Base-by-base conservation (phyloP, 2,329 filamentous ascomycete species). In the Chaetomium strumarium region DNA sequence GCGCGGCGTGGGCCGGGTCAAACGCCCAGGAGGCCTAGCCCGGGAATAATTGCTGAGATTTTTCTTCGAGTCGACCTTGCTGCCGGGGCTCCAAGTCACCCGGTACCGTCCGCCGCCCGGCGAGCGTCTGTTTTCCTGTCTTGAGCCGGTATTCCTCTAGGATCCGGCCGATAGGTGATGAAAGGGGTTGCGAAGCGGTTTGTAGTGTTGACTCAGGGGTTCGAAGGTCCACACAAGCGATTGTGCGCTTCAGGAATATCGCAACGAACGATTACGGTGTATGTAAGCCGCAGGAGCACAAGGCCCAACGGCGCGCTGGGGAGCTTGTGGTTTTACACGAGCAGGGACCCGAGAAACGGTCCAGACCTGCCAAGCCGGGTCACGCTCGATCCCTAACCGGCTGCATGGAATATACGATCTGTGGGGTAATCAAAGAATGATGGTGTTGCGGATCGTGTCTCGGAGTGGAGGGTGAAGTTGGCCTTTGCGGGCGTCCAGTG, bases 361-460 rank as follows among this genome's bases (percentile, higher is more conserved):
- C 46, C 30, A 52, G 62, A 60, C 61, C 62, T 52, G 50, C 50
- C 44, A 62, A 61, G 60, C 50, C 51, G 55, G 53, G 56, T 50
- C 51, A 46, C 46, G 44, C 36, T 44, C 38, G 31, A 48, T 43
- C 13, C 14, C 52, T 29, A 29, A 10, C 51, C 48, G 49, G 46
- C 44, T 47, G 51, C 53, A 54, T 46, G 48, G 50, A 43, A 48
- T 42, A 34, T 52, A 46, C 47, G 50, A 61, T 53, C 55, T 59
- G 63, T 55, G 60, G 63, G 59, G 55, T 44, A 61, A 59, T 38
- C 57, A 30, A 39, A 33, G 37, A 11, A 16, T 16, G 46, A 41
- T 53, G 30, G 31, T 68, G 69, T 69, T 68, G 68, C 70, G 67
- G 65, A 62, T 67, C 63, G 64, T 67, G 70, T 72, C 66, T 72